A percentile compares a stretch with the other conserved stretches of the same genome.
These are phyloP conservation scores for Nannizziopsis barbatae DNA, from an alignment of 2,329 filamentous ascomycete genomes.

Conservation along the genomic window DNA sequence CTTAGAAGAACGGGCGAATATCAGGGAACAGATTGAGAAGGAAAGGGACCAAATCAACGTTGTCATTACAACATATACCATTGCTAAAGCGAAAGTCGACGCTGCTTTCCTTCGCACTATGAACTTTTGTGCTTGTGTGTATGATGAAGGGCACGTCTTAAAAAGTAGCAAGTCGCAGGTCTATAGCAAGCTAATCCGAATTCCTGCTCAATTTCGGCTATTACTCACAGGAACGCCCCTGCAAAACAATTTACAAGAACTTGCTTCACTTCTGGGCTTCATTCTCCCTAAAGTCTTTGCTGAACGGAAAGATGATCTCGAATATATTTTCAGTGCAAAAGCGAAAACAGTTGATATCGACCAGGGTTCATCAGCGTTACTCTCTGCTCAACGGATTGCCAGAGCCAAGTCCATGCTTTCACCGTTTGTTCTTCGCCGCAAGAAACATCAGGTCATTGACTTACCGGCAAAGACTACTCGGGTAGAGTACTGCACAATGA, in stretches of 20 bases:
- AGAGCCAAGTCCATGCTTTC: constrained; percentile 85
- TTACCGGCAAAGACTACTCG: constrained; percentile 68
- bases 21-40: constrained; percentile 56
- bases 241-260: constrained; percentile 90
- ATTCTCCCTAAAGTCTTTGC: constrained; percentile 79
- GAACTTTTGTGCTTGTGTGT: constrained; percentile 55
- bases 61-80: constrained; percentile 61
- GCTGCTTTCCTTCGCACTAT: constrained; percentile 51
- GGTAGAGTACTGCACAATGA: constrained; percentile 73
- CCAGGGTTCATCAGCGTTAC: constrained; percentile 49
- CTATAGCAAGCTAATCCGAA: constrained; percentile 66
- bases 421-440: constrained; percentile 85
- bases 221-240: constrained; percentile 84
- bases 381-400: constrained; percentile 77
- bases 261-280: constrained; percentile 84
- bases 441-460: constrained; percentile 85
- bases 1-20: constrained; percentile 54
- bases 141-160: constrained; percentile 87
- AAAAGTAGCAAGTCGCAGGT: constrained; percentile 77
- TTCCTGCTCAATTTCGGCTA: constrained; percentile 71
- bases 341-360: constrained; percentile 65
- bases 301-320: constrained; percentile 64
- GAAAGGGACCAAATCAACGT: constrained; percentile 56
- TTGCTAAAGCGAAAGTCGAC: constrained; percentile 51
- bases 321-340: constrained; percentile 82